Evolutionary conservation across 441 rosid species (phyloP).

Genomic region (Breynia disticha): DNA sequence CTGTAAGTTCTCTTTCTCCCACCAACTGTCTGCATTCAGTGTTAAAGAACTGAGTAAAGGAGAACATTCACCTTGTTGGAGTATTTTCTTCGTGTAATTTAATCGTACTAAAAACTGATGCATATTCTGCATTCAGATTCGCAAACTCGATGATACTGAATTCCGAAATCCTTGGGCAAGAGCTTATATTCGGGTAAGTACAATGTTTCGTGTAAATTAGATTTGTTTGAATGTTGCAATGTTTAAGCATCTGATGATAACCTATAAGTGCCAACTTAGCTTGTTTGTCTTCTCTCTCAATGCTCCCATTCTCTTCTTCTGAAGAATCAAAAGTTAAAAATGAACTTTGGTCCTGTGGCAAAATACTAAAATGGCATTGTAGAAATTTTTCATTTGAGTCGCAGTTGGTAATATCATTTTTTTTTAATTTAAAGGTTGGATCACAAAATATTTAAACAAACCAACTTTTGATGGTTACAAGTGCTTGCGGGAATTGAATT

Average conservation of each 20-base stretch:
- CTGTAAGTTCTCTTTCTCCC: slow-evolving; percentile 46
- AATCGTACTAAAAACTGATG: not conserved
- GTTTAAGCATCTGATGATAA: not conserved
- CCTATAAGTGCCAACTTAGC: too few relatives aligned
- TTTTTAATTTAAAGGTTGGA: too few relatives aligned
- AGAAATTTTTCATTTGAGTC: too few relatives aligned
- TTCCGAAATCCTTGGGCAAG: slow-evolving; percentile 88
- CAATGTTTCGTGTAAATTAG: not conserved
- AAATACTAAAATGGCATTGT: too few relatives aligned
- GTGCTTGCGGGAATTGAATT: too few relatives aligned
- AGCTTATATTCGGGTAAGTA: slow-evolving; percentile 57
- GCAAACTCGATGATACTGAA: slow-evolving; percentile 84
- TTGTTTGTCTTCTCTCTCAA: too few relatives aligned
- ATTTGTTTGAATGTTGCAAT: not conserved
- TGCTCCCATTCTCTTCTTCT: too few relatives aligned
- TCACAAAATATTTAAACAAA: too few relatives aligned
- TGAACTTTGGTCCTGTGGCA: too few relatives aligned
- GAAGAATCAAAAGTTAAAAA: too few relatives aligned
- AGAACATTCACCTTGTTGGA: not conserved
- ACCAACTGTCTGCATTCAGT: not conserved
- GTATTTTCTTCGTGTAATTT: slow-evolving; percentile 6
- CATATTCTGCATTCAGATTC: slow-evolving; percentile 33
- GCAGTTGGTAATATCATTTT: too few relatives aligned
- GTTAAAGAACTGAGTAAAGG: not conserved
- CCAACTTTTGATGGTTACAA: too few relatives aligned